A percentile compares a stretch with the other conserved stretches of the same genome.
Evolutionary conservation across 2,329 filamentous ascomycete species (phyloP).

Genomic region (Sordariomycetes sp.): DNA sequence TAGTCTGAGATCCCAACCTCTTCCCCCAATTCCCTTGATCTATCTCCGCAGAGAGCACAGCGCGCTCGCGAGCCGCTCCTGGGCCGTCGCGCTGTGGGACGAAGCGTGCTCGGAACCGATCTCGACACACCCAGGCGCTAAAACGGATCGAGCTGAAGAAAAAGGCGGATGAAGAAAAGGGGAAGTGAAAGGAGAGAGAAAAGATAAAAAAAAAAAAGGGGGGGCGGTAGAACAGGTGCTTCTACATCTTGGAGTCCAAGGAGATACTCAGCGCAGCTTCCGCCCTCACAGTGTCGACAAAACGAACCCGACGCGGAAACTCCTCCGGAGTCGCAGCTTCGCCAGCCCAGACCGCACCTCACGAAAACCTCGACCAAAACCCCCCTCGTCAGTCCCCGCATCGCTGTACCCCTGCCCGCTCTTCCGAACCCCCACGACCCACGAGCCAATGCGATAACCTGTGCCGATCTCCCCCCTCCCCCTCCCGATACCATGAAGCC

Average conservation of each 20-base stretch:
- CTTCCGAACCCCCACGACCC: neutral
- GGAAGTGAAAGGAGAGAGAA: neutral
- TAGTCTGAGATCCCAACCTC: neutral
- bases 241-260: neutral
- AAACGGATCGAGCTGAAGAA: neutral
- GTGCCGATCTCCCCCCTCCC: neutral
- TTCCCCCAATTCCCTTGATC: neutral
- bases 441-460: slow-evolving; percentile 3
- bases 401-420: neutral
- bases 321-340: neutral
- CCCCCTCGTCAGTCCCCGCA: neutral
- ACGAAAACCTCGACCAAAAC: neutral
- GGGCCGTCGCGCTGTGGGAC: neutral
- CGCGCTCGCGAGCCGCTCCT: neutral
- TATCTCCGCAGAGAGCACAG: neutral
- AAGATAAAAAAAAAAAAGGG: neutral
- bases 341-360: neutral
- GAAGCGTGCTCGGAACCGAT: neutral
- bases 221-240: neutral
- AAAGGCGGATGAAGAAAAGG: neutral
- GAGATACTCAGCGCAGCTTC: neutral
- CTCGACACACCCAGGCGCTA: neutral
- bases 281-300: neutral
- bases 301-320: neutral
- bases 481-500: slow-evolving; percentile 6